A percentile compares a stretch with the other conserved stretches of the same genome.
Evolutionary conservation across 2,329 filamentous ascomycete species (phyloP).

Genomic region (Aspergillus sp.): DNA sequence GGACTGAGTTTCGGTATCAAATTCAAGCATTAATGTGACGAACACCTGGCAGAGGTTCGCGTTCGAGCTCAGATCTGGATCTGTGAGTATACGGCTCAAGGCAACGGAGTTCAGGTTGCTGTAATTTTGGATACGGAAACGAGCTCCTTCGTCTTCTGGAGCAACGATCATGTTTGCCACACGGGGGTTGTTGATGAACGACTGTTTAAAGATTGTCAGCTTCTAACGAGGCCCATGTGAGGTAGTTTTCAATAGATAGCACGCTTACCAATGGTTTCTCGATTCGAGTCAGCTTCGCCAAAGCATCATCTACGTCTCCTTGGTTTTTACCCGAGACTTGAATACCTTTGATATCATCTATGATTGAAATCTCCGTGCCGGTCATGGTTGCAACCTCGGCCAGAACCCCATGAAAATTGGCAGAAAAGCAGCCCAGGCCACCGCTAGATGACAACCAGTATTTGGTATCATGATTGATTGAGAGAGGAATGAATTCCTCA

Average conservation of each 20-base stretch:
- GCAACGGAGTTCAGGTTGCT: slow-evolving; percentile 12
- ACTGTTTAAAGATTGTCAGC: slow-evolving; percentile 10
- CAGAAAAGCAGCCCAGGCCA: slow-evolving; percentile 19
- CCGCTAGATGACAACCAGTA: slow-evolving; percentile 18
- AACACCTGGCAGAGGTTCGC: slow-evolving; percentile 17
- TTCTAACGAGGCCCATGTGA: neutral
- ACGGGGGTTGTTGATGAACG: slow-evolving; percentile 9
- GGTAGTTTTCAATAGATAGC: neutral
- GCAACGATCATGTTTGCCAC: slow-evolving; percentile 16
- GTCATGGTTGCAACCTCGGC: slow-evolving; percentile 18
- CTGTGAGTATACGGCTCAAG: slow-evolving; percentile 17
- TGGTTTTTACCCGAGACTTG: slow-evolving; percentile 17
- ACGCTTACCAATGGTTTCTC: slow-evolving; percentile 23
- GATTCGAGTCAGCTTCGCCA: slow-evolving; percentile 21
- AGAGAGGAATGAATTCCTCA: slow-evolving; percentile 8
- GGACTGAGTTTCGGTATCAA: slow-evolving; percentile 10
- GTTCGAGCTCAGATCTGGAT: slow-evolving; percentile 9
- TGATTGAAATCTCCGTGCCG: slow-evolving; percentile 19
- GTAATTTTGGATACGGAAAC: slow-evolving; percentile 15
- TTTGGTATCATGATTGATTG: slow-evolving; percentile 9
- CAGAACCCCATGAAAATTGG: slow-evolving; percentile 14
- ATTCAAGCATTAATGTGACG: slow-evolving; percentile 14
- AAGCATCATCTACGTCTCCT: slow-evolving; percentile 22
- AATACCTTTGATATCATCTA: slow-evolving; percentile 17
- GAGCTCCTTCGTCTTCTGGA: slow-evolving; percentile 1